Evolutionary conservation across 495 filamentous ascomycete species (phyloP), one percentile per base, ranked within the genome.

Genomic region (Penicillium ucsense): DNA sequence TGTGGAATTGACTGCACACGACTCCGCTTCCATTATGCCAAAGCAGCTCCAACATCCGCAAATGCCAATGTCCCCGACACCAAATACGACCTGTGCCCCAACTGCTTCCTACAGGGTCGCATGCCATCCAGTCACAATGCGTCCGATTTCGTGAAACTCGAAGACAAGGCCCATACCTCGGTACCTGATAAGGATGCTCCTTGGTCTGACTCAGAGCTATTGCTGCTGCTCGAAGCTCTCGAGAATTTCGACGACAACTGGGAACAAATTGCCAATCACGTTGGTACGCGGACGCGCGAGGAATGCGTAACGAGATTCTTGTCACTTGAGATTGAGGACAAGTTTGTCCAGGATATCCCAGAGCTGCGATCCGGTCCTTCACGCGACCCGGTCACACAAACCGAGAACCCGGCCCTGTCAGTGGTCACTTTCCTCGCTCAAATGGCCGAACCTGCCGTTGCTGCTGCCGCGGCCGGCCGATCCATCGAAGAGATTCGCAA

Each of bases 291-390:
- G 38, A 95, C 88, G n/a, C 77, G 87, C 35, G 92, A 98, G 68
- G 88, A 98, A 69, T 98, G 92, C 65, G 89, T 96, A 29, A 72
- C 95, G 56, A 90, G 95, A 61, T 98, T 98, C 73, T 68, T 98
- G 51, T 87, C 94, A 58, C 68, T 91, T 29, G 88, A 90, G 44
- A 92, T 94, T 48, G 88, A 91, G 60, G 88, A 91, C 64, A 88
- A 89, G 52, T 94, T 91, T 51, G 68, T 91, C 7, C 86, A 92
- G 42, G 80, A 86, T 9, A 78, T 89, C 55, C 78, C 80, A 0
- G 78, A 81, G 40, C 70, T 79, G 32, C 73, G 88, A 29, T 70
- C 79, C 38, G 75, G 80, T 59, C 65, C 88, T 27, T 88, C 88
- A 31, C 79, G 87, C 35, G 77, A 92, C 6, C 92, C 92, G 1